These are phyloP conservation scores for Yamadazyma taylorii DNA, from an alignment of 1,139 yeast genomes.

Conservation along the genomic window DNA sequence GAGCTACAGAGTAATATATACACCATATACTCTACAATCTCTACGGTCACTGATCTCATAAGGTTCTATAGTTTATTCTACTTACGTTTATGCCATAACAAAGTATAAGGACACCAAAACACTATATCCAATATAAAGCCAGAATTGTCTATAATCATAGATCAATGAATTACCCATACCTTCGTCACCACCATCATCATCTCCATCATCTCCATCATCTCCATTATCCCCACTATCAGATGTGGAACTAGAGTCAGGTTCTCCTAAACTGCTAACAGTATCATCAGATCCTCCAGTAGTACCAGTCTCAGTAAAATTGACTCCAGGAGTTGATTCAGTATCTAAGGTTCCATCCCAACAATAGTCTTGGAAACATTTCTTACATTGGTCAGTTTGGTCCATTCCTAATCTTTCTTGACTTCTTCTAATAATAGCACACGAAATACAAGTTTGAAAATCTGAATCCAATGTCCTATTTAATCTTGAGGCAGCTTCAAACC, in stretches of 20 bases:
- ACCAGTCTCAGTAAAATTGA: constrained; percentile 50
- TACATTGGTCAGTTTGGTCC: constrained; percentile 69
- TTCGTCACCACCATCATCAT: constrained; percentile 6
- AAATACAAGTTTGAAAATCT: constrained; percentile 78
- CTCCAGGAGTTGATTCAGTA: constrained; percentile 21
- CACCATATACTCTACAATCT: too few relatives aligned
- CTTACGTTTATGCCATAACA: background rate
- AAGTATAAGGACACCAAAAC: constrained; percentile 6
- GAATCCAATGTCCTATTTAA: constrained; percentile 69
- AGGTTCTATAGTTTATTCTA: too few relatives aligned
- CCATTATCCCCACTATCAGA: constrained; percentile 5
- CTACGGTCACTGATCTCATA: too few relatives aligned
- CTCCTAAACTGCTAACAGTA: background rate
- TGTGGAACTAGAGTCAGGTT: background rate
- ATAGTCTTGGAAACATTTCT: constrained; percentile 66
- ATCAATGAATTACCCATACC: constrained; percentile 4
- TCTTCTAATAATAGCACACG: constrained; percentile 86
- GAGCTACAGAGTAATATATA: too few relatives aligned
- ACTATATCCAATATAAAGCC: constrained; percentile 4
- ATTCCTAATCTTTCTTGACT: constrained; percentile 71
- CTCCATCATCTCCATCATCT: constrained; percentile 7
- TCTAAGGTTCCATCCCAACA: constrained; percentile 74
- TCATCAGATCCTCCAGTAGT: constrained; percentile 36
- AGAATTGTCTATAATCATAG: background rate
- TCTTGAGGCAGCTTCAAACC: constrained; percentile 76